Base-by-base conservation (phyloP, 768 basidiomycete species). In the Tricholoma sp. region DNA sequence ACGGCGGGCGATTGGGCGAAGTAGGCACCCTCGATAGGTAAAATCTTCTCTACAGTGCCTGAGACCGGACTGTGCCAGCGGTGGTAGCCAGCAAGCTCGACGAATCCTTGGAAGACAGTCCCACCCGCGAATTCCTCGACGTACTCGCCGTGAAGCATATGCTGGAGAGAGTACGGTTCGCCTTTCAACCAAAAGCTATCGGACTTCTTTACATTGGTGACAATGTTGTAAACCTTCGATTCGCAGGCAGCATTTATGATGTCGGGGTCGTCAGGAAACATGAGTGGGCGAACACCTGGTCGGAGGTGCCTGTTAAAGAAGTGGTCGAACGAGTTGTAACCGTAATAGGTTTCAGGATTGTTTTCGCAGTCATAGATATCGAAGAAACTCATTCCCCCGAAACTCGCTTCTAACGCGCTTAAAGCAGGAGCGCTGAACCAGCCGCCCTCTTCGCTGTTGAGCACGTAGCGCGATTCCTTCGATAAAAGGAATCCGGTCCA, bases 21-120 rank as follows among this genome's bases (percentile, higher is more conserved):
- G 64, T 81, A 81, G 4, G 76, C 75, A 1, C 81, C 80, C 10
- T 79, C 78, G 17, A 82, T 66, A 37, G 74, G 62, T 10, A 72
- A 72, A 11, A 68, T 65, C 63, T 76, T 68, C n/a, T 58, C 64
- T 48, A 82, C 67, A 0, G 47, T 67, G 2, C 80, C 80, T 36
- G 74, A 70, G 11, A 86, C 75, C 52, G 86, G 86, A 51, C 74
- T 70, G 65, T 82, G 81, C 84, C 84, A 86, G 57, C 83, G 80
- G 61, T 86, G 86, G 60, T 85, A 86, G 33, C 75, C 74, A 31
- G 75, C 60, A 3, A 80, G 73, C 52, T 72, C 72, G 56, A 88
- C 75, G 68, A 84, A 84, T 0, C 77, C 83, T 60, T 86, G 84
- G 66, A 76, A 78, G 32, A 81, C 65, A 1, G 76, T 77, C 11